Evolutionary conservation across 176 grass and related monocot genomes (phyloP).

Genomic region (Cymbopogon citratus): DNA sequence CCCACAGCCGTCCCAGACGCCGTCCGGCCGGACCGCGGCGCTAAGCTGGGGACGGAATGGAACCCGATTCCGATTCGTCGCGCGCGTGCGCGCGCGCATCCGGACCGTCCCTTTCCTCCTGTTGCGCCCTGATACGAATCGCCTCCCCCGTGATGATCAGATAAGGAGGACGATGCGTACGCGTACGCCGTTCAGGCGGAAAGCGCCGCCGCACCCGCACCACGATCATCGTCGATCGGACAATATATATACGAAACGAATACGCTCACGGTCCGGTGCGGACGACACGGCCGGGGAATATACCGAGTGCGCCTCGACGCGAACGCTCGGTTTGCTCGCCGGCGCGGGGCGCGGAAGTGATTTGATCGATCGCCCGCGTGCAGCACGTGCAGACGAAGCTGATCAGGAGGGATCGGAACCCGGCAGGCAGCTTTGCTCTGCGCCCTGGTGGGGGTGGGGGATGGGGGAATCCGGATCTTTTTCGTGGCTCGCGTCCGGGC

Average conservation of each 20-base stretch:
- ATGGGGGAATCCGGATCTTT: neutral
- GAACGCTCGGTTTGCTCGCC: too few relatives aligned
- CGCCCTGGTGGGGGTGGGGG: neutral
- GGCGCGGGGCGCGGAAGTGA: too few relatives aligned
- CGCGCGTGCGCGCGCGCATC: neutral
- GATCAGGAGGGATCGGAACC: neutral
- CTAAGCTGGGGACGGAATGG: neutral
- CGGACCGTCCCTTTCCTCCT: neutral
- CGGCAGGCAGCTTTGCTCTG: neutral
- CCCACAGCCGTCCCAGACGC: neutral
- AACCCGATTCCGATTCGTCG: constrained; percentile 2
- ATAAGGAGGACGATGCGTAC: neutral
- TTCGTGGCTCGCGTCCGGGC: neutral
- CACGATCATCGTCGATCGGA: constrained; percentile 6
- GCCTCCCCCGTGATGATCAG: neutral
- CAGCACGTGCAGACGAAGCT: too few relatives aligned
- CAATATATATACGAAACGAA: neutral
- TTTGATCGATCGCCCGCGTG: too few relatives aligned
- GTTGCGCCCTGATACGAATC: neutral
- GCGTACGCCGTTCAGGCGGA: neutral
- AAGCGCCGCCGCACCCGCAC: neutral
- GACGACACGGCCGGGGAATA: neutral
- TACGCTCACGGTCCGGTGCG: neutral
- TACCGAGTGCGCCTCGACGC: neutral
- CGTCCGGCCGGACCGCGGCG: neutral